Conservation (phyloP, 2,329 filamentous ascomycete species). For the Arthrobotrys sinensis region DNA sequence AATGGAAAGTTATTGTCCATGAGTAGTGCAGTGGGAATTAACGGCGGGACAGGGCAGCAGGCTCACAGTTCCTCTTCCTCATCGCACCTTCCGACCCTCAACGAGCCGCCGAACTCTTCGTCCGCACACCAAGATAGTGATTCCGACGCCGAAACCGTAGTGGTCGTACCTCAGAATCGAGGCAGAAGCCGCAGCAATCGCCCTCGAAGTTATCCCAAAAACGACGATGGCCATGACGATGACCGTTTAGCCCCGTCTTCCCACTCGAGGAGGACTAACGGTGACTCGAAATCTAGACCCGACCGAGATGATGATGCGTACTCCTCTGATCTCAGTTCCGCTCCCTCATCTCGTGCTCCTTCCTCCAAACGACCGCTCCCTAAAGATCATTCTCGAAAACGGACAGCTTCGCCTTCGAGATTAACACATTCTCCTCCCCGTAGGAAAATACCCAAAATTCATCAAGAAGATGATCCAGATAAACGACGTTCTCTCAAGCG, state of each 20-base stretch:
- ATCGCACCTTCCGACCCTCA: slow-evolving; percentile 35
- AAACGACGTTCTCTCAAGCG: slow-evolving; percentile 52
- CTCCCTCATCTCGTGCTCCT: slow-evolving; percentile 58
- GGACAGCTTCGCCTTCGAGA: slow-evolving; percentile 53
- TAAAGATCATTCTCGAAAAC: slow-evolving; percentile 42
- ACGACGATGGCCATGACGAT: slow-evolving; percentile 50
- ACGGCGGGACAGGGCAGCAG: slow-evolving; percentile 49
- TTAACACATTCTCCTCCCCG: slow-evolving; percentile 55
- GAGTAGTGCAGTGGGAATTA: slow-evolving; percentile 44
- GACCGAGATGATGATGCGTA: slow-evolving; percentile 62
- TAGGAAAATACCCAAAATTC: slow-evolving; percentile 50
- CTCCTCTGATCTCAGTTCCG: slow-evolving; percentile 64
- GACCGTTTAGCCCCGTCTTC: slow-evolving; percentile 50
- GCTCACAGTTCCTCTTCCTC: slow-evolving; percentile 40
- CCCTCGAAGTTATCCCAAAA: slow-evolving; percentile 21
- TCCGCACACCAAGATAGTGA: slow-evolving; percentile 69
- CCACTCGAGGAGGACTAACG: slow-evolving; percentile 51
- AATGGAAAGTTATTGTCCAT: slow-evolving; percentile 50
- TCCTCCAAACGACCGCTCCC: slow-evolving; percentile 42
- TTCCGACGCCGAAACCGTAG: slow-evolving; percentile 81
- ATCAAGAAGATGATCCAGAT: slow-evolving; percentile 37
- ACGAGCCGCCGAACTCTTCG: slow-evolving; percentile 46
- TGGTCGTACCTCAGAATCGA: slow-evolving; percentile 71
- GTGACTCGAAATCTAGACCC: slow-evolving; percentile 42
- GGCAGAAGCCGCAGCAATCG: slow-evolving; percentile 51